A percentile compares a stretch with the other conserved stretches of the same genome.
Evolutionary conservation across 2,329 filamentous ascomycete genomes (phyloP).

Genomic region (Aspergillus ibericus): DNA sequence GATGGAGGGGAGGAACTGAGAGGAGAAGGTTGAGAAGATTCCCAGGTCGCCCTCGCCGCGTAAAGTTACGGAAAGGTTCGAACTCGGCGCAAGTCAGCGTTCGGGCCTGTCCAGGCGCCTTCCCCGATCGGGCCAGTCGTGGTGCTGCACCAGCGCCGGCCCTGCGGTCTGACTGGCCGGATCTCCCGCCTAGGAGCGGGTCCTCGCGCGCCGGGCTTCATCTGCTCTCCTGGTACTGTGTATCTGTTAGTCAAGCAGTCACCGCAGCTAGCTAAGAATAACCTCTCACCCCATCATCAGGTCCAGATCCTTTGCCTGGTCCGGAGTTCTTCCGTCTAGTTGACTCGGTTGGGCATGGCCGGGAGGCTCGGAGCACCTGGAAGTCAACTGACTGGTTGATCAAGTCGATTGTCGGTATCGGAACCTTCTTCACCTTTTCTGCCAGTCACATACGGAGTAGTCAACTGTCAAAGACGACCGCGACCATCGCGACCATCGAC

Average conservation of each 20-base stretch:
- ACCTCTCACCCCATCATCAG: background rate
- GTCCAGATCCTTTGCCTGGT: background rate
- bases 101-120: background rate
- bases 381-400: slow-evolving; percentile 1
- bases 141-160: background rate
- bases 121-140: background rate
- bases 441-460: too few relatives aligned
- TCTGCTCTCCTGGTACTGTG: slow-evolving; percentile 1
- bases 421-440: background rate
- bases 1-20: slow-evolving; percentile 6
- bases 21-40: slow-evolving; percentile 8
- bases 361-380: background rate
- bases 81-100: slow-evolving; percentile 16
- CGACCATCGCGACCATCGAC: too few relatives aligned
- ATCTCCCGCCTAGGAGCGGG: slow-evolving; percentile 8
- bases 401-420: background rate
- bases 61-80: slow-evolving; percentile 12
- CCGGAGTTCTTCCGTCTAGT: slow-evolving; percentile 9
- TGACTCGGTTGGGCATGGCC: background rate
- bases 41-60: background rate
- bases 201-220: slow-evolving; percentile 14
- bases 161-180: slow-evolving; percentile 4
- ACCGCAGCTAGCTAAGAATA: background rate
- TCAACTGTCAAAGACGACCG: too few relatives aligned
- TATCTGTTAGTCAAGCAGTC: background rate